Percentiles rank a stretch among this genome's conserved stretches.
Evolutionary conservation across 805 yeast genomes (phyloP).

Genomic region (Candida ponderosae): DNA sequence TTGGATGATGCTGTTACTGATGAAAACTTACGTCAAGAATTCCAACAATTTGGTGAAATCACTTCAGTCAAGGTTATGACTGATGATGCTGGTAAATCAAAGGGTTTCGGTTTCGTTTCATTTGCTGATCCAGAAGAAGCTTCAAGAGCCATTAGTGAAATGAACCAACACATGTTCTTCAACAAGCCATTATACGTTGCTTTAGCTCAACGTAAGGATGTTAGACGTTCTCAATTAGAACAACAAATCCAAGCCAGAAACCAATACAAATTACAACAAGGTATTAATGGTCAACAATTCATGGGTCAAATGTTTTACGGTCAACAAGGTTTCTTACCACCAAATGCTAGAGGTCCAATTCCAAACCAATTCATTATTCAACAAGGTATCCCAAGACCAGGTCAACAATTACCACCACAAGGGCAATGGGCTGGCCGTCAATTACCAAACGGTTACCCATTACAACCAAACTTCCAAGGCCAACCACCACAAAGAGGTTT

Average conservation of each 20-base stretch:
- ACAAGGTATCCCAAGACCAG: conserved; percentile 59
- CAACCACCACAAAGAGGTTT: conserved; percentile 23
- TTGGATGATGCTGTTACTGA: conserved; percentile 90
- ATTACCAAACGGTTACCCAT: conserved; percentile 81
- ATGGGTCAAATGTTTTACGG: conserved; percentile 76
- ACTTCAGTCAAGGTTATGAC: conserved; percentile 96
- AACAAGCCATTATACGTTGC: conserved; percentile 98
- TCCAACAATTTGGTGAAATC: conserved; percentile 87
- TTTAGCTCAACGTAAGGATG: conserved; percentile 97
- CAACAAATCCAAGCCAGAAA: conserved; percentile 98
- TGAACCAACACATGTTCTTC: conserved; percentile 93
- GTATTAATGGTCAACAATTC: conserved; percentile 82
- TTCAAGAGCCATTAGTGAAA: conserved; percentile 94
- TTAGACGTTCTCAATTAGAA: conserved; percentile 92
- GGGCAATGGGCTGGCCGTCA: conserved; percentile 52
- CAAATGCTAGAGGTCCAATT: conserved; percentile 78
- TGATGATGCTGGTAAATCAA: conserved; percentile 89
- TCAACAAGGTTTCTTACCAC: conserved; percentile 78
- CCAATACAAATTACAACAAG: conserved; percentile 97
- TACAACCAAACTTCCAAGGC: conserved; percentile 68
- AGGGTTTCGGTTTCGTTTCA: conserved; percentile 98
- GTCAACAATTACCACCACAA: conserved; percentile 55
- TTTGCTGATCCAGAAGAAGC: conserved; percentile 98
- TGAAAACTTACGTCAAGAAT: conserved; percentile 86
- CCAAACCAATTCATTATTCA: conserved; percentile 72